phyloP scores from a whole-genome alignment of 148 eudicot species.

The Oxyria digyna region DNA sequence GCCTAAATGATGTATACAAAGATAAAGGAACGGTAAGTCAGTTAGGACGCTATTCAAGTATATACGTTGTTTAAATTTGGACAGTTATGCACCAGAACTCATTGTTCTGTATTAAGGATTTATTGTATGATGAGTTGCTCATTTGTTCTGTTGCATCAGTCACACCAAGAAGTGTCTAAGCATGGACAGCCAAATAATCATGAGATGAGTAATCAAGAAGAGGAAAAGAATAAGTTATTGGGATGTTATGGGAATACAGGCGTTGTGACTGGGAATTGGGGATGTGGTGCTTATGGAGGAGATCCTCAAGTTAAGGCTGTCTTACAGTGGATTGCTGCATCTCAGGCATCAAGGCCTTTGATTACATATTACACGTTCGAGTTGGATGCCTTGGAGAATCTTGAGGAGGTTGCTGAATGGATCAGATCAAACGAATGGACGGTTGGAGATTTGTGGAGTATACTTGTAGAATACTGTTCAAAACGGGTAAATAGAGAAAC shows the following conservation, averaged over 20 bases:
- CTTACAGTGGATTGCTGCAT: neutral
- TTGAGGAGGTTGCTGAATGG: constrained; percentile 66
- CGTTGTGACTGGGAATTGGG: constrained; percentile 33
- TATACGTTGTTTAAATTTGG: neutral
- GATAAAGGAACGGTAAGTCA: constrained; percentile 10
- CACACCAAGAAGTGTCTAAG: neutral
- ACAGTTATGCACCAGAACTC: neutral
- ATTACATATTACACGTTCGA: constrained; percentile 57
- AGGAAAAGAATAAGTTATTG: constrained; percentile 9
- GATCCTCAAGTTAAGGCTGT: neutral
- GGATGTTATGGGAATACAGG: constrained; percentile 31
- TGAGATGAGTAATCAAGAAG: neutral
- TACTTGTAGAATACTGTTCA: constrained; percentile 54
- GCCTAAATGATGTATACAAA: neutral
- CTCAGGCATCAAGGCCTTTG: constrained; percentile 67
- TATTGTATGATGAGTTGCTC: too few relatives aligned
- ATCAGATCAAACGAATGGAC: constrained; percentile 66
- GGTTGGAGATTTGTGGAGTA: constrained; percentile 81
- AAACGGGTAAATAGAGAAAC: constrained; percentile 51
- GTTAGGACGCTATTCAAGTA: neutral
- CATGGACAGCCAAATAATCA: neutral
- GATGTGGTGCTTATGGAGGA: neutral
- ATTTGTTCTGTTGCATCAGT: too few relatives aligned
- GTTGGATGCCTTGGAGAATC: constrained; percentile 32
- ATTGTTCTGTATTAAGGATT: neutral